Evolutionary conservation across 1,284 basidiomycete genomes (phyloP).

Genomic region (Cryptococcus sp.): DNA sequence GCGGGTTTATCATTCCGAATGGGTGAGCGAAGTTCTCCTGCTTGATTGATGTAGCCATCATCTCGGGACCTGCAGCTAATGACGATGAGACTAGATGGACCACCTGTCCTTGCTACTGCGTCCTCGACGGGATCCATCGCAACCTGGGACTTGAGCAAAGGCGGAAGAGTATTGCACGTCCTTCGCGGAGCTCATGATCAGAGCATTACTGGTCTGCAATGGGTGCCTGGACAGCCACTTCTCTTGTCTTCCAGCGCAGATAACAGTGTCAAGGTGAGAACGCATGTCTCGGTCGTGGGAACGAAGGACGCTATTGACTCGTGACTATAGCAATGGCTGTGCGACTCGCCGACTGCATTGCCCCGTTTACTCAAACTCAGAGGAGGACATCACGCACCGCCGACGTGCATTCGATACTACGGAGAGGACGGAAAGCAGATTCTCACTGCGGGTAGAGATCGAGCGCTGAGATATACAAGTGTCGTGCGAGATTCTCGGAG

Average conservation of each 20-base stretch:
- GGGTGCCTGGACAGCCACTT: conserved; percentile 87
- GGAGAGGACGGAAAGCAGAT: conserved; percentile 95
- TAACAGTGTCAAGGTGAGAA: conserved; percentile 82
- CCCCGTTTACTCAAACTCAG: conserved; percentile 88
- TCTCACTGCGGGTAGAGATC: conserved; percentile 78
- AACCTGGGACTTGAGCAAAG: conserved; percentile 83
- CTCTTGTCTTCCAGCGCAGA: conserved; percentile 85
- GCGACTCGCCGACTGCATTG: conserved; percentile 82
- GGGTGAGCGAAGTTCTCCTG: conserved; percentile 59
- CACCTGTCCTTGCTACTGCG: conserved; percentile 79
- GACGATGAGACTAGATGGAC: conserved; percentile 63
- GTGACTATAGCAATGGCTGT: conserved; percentile 86
- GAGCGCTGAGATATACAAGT: conserved; percentile 83
- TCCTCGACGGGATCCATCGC: conserved; percentile 85
- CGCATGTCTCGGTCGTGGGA: neutral
- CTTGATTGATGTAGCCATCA: conserved; percentile 6
- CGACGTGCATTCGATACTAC: conserved; percentile 90
- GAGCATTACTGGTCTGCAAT: conserved; percentile 74
- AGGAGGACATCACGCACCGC: conserved; percentile 88
- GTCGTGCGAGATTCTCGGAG: conserved; percentile 91
- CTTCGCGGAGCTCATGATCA: conserved; percentile 84
- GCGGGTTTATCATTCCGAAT: conserved; percentile 80
- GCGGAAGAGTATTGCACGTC: conserved; percentile 78
- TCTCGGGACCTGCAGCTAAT: conserved; percentile 7
- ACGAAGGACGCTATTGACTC: neutral